A percentile compares a stretch with the other conserved stretches of the same genome.
Conservation (phyloP, 306 rosid genomes). For the Adenanthera pavonina region DNA sequence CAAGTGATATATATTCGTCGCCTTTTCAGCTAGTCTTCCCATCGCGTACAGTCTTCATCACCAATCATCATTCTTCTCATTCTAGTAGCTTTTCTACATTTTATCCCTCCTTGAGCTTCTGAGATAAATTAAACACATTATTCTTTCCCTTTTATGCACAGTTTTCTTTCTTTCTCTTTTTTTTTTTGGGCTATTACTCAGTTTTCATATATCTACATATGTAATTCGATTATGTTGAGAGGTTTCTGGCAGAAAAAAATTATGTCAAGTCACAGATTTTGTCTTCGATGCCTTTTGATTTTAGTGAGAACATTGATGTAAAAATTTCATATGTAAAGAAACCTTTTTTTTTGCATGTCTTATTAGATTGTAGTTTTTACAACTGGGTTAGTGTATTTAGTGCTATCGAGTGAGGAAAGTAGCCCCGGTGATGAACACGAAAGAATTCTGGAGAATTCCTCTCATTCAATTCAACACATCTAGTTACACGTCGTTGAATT, state of each 20-base stretch:
- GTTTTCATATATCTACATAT: background rate
- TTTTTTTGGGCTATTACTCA: no score
- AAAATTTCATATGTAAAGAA: no score
- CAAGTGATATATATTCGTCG: slow-evolving; percentile 60
- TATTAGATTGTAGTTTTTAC: background rate
- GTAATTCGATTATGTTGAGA: background rate
- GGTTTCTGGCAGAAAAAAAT: no score
- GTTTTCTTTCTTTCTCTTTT: background rate
- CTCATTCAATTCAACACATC: background rate
- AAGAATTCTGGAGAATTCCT: background rate
- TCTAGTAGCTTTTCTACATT: background rate
- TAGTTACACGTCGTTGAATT: no score
- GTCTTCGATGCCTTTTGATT: no score
- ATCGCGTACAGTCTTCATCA: slow-evolving; percentile 34
- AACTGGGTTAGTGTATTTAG: no score
- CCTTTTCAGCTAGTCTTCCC: slow-evolving; percentile 54
- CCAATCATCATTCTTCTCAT: background rate
- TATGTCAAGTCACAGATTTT: no score
- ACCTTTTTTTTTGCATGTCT: no score
- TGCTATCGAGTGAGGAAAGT: background rate
- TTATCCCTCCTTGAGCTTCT: background rate
- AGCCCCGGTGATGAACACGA: background rate
- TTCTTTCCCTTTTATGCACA: background rate
- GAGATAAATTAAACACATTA: no score
- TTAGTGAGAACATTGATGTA: no score